A percentile compares a stretch with the other conserved stretches of the same genome.
Conservation (phyloP, 2,329 filamentous ascomycete genomes). For the Penicillium sp. region DNA sequence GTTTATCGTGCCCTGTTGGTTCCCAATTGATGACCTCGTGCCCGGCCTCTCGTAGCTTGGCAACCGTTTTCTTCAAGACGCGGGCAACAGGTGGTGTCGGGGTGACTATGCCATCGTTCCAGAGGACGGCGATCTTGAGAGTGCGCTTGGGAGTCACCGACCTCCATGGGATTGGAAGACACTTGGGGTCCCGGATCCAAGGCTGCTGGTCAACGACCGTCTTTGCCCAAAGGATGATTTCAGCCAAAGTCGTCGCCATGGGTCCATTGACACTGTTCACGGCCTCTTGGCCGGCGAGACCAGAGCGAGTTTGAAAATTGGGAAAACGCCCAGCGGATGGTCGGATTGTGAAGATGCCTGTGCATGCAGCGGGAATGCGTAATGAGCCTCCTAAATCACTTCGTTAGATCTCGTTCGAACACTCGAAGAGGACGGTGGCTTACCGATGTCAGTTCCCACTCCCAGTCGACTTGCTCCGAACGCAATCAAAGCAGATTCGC, state of each 20-base stretch:
- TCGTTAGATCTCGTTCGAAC: neutral
- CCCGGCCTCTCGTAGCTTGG: constrained; percentile 59
- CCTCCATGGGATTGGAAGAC: constrained; percentile 60
- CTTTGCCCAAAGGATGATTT: constrained; percentile 58
- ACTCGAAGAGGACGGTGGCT: neutral
- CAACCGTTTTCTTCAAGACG: constrained; percentile 53
- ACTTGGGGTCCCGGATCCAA: constrained; percentile 60
- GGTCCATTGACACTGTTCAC: constrained; percentile 66
- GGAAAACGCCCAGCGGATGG: constrained; percentile 11
- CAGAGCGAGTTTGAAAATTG: constrained; percentile 47
- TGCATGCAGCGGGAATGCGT: neutral
- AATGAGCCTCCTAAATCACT: neutral
- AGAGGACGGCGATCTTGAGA: constrained; percentile 61
- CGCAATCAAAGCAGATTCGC: constrained; percentile 38
- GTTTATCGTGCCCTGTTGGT: neutral
- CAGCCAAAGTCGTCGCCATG: constrained; percentile 57
- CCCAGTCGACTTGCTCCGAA: constrained; percentile 35
- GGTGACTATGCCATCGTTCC: constrained; percentile 61
- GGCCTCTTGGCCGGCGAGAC: constrained; percentile 66
- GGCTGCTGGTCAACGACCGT: constrained; percentile 52
- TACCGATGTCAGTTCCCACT: constrained; percentile 44
- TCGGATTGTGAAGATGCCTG: neutral
- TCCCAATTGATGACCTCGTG: constrained; percentile 39
- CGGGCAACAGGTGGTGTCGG: constrained; percentile 65
- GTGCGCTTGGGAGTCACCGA: constrained; percentile 18